phyloP scores from a whole-genome alignment of 2,329 filamentous ascomycete species.

The Rhynchosporium agropyri region DNA sequence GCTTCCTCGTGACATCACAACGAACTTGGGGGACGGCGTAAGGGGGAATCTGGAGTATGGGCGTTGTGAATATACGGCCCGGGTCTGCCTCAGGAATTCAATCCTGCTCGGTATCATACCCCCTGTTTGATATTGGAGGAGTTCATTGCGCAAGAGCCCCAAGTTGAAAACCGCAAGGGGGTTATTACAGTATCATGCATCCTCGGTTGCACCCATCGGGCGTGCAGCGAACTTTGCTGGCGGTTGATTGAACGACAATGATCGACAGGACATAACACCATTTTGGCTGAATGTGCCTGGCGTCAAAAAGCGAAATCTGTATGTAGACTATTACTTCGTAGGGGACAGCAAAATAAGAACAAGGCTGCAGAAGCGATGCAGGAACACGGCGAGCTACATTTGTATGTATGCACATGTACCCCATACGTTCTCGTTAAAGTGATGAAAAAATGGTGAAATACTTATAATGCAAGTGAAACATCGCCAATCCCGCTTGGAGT shows the following conservation, averaged over 20 bases:
- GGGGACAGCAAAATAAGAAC: constrained; percentile 4
- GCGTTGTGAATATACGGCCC: constrained; percentile 36
- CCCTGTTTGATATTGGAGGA: constrained; percentile 23
- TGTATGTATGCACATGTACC: neutral
- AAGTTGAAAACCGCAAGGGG: constrained; percentile 20
- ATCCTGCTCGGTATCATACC: neutral
- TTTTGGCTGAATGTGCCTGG: constrained; percentile 23
- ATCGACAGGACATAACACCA: constrained; percentile 25
- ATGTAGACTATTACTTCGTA: neutral
- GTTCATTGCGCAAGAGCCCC: constrained; percentile 25
- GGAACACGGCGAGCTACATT: neutral
- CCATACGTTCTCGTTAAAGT: neutral
- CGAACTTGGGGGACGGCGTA: constrained; percentile 4
- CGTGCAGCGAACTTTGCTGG: constrained; percentile 8
- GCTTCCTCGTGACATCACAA: neutral
- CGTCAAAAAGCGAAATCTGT: constrained; percentile 1
- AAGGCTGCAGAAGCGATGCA: constrained; percentile 10
- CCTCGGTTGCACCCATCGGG: constrained; percentile 12
- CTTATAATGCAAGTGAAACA: neutral
- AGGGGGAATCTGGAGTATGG: constrained; percentile 21
- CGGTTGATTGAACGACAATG: constrained; percentile 26
- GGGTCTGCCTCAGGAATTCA: constrained; percentile 23
- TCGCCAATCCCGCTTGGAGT: neutral
- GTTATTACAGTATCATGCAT: constrained; percentile 12
- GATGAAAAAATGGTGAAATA: neutral